Conservation (phyloP, 73 alveolate species). For the Paramecium tetraurelia region DNA sequence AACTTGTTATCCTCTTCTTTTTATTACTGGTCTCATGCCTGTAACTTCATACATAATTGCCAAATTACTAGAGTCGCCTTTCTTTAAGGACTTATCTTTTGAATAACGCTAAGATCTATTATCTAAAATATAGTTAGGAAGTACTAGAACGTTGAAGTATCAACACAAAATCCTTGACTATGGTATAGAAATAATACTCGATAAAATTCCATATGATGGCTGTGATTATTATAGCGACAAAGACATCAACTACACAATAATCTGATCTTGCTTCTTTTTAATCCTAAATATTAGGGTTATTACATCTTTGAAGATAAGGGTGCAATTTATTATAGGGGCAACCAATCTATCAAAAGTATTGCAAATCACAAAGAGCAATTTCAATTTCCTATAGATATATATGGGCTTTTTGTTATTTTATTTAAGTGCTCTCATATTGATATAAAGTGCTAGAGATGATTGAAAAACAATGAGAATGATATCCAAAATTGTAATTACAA, state of each 20-base stretch:
- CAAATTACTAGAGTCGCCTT: neutral
- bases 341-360: slow-evolving; percentile 14
- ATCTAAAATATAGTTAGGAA: neutral
- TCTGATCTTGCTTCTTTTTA: neutral
- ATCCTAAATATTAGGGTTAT: neutral
- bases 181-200: neutral
- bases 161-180: neutral
- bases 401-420: neutral
- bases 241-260: neutral
- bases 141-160: neutral
- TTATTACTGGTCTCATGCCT: neutral
- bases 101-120: neutral
- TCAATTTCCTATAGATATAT: neutral
- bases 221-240: neutral
- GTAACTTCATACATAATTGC: slow-evolving; percentile 16
- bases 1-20: slow-evolving; percentile 35
- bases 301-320: neutral
- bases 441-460: neutral
- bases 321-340: slow-evolving; percentile 10
- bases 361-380: neutral
- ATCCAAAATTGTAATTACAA: slow-evolving; percentile 1
- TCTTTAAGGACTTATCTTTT: neutral
- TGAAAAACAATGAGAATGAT: neutral
- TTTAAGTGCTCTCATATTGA: slow-evolving; percentile 32
- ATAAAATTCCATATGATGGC: neutral